Evolutionary conservation across 192 early-diverging fungal species (phyloP), one percentile per base, ranked within the genome.

Genomic region (Lunasporangiospora selenospora): DNA sequence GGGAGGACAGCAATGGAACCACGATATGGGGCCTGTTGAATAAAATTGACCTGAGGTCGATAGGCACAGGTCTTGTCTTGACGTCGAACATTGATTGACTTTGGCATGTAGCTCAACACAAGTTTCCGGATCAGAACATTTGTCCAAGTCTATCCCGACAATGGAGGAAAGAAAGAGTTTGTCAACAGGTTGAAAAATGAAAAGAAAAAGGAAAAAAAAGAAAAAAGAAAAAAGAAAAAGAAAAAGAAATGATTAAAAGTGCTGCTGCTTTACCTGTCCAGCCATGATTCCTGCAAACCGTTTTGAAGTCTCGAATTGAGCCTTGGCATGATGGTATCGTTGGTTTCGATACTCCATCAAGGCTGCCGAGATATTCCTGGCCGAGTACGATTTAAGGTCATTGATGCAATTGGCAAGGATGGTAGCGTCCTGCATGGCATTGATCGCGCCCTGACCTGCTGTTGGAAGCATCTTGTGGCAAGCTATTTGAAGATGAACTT

Each of bases 371-470:
- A 70, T 61, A 16, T 53, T 53, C 3, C 29, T 1, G 24, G 18
- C 32, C 0, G 41, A 30, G 10, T 36, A 16, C 0, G 26, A 39
- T 4, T 53, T 49, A 4, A 70, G 59, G 11, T 48, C 51, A 45
- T 59, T 61, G 38, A 69, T 60, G 21, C 66, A 69, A 39, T 61
- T 70, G 32, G 66, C 66, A 10, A 70, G 57, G 26, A 61, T 53
- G 1, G 51, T 53, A 6, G 66, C 66, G 44, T 70, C 66, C 9
- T 70, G 66, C 66, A 70, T 60, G 9, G 66, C 66, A 16, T 54
- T 70, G 30, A 70, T 48, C 1, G 66, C 66, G 12, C 65, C 65
- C 43, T 67, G 65, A 42, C 66, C 58, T 15, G 57, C 58, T 42
- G 51, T 61, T 41, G 66, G 66, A 2, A 60, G 21, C 52, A 70